Evolutionary conservation across 2,329 filamentous ascomycete species (phyloP).

Genomic region (Sclerotinia sclerotiorum): DNA sequence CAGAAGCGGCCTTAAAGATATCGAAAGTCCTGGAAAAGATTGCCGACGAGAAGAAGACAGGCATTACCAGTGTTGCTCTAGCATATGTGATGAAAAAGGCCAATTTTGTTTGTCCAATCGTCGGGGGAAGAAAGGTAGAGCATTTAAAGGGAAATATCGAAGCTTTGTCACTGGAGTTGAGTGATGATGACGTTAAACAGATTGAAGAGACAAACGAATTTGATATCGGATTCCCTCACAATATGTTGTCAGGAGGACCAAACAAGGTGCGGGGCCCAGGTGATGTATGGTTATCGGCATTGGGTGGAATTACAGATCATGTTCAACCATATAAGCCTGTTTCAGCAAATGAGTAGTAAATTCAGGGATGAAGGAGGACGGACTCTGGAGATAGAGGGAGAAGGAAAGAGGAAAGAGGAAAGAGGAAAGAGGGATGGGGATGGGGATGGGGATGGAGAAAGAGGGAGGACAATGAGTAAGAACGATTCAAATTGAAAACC

Average conservation of each 20-base stretch:
- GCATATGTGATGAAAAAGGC: conserved; percentile 74
- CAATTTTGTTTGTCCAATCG: conserved; percentile 70
- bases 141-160: conserved; percentile 71
- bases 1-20: conserved; percentile 52
- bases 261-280: conserved; percentile 34
- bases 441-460: too few species aligned
- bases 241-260: conserved; percentile 50
- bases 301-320: conserved; percentile 54
- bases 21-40: conserved; percentile 52
- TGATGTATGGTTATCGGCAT: conserved; percentile 36
- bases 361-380: neutral
- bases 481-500: neutral
- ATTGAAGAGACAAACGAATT: conserved; percentile 64
- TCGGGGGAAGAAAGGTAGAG: conserved; percentile 67
- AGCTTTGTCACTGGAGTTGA: conserved; percentile 61
- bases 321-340: conserved; percentile 43
- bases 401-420: neutral
- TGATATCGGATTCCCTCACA: conserved; percentile 65
- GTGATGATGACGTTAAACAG: conserved; percentile 60
- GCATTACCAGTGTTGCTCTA: conserved; percentile 64
- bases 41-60: conserved; percentile 54
- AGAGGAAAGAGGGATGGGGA: too few species aligned
- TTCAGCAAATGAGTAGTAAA: neutral
- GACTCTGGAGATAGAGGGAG: neutral
- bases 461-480: neutral